These are phyloP conservation scores for Fomitopsis schrenkii DNA, from an alignment of 1,284 basidiomycete species.

Conservation along the genomic window DNA sequence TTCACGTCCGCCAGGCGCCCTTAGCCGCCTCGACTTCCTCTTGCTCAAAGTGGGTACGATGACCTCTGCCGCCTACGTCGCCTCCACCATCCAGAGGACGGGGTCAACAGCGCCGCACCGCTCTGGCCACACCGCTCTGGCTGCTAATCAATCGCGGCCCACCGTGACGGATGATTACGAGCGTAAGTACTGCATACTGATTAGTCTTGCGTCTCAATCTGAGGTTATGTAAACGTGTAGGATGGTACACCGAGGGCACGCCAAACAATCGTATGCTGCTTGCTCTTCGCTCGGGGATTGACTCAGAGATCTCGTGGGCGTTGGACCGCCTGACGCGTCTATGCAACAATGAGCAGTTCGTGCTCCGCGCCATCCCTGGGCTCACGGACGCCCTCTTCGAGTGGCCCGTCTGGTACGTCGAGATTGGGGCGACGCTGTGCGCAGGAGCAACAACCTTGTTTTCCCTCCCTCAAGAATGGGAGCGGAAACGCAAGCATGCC, in stretches of 20 bases:
- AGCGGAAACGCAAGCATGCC: conserved; percentile 58
- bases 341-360: conserved; percentile 71
- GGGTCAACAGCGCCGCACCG: conserved; percentile 11
- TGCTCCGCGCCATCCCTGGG: conserved; percentile 64
- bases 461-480: conserved; percentile 44
- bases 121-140: conserved; percentile 11
- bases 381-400: conserved; percentile 76
- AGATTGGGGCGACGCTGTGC: conserved; percentile 43
- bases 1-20: not conserved
- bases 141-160: conserved; percentile 27
- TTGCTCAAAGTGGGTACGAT: not conserved
- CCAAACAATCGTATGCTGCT: conserved; percentile 80
- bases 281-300: conserved; percentile 71
- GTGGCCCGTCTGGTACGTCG: conserved; percentile 75
- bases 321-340: conserved; percentile 74
- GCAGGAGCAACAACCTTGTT: conserved; percentile 46
- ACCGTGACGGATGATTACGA: conserved; percentile 72
- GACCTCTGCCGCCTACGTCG: not conserved
- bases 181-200: conserved; percentile 39
- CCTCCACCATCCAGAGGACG: conserved; percentile 5
- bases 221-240: conserved; percentile 32
- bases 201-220: not conserved
- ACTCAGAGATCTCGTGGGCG: conserved; percentile 76
- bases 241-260: conserved; percentile 74
- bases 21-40: not conserved